Base-by-base conservation (phyloP, 2,329 filamentous ascomycete species). In the Atkinsonella hypoxylon region DNA sequence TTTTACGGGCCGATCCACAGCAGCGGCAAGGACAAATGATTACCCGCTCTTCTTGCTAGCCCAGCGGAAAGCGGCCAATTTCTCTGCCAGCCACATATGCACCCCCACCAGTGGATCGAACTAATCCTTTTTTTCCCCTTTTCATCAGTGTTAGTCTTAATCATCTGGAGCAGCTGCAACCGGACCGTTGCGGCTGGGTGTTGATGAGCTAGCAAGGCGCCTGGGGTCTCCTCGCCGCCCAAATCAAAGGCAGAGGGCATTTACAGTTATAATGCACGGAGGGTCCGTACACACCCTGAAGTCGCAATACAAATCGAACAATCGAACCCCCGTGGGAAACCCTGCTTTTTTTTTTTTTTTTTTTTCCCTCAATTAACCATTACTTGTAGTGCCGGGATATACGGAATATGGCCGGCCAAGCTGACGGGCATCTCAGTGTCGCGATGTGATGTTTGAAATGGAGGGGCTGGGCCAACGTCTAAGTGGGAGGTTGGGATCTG, bases 401-500 rank as follows among this genome's bases (percentile, higher is more conserved):
- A 26, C 26, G 26, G 26, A 26, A 8, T 5, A 4, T 15, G 3
- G 34, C 11, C 9, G 34, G 36, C 45, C 22, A 17, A 47, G 49
- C 30, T 49, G 52, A 49, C 46, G 48, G 26, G 4, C 26, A 45
- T 36, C 46, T 40, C 39, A 6, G 46, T 31, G 45, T 40, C 22
- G 22, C 17, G 38, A 39, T 31, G 42, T 41, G 36, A 22, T 26
- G 5, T 26, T 26, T 26, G 26, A 50, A 51, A 50, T 54, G 48
- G 53, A 50, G 63, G 63, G 63, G 63, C 53, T 66, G 62, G 63
- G 55, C 47, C 30, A 40, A 34, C 43, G 3, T 61, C 58, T 62
- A 64, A 64, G 62, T 64, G 55, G 62, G 64, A 66, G 64, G 64
- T 62, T 65, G 64, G 64, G 64, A 43, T 49, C 40, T 11, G 30